Evolutionary conservation across 192 early-diverging fungal genomes (phyloP), one percentile per base, ranked within the genome.

Genomic region (Entophlyctis luteolus): DNA sequence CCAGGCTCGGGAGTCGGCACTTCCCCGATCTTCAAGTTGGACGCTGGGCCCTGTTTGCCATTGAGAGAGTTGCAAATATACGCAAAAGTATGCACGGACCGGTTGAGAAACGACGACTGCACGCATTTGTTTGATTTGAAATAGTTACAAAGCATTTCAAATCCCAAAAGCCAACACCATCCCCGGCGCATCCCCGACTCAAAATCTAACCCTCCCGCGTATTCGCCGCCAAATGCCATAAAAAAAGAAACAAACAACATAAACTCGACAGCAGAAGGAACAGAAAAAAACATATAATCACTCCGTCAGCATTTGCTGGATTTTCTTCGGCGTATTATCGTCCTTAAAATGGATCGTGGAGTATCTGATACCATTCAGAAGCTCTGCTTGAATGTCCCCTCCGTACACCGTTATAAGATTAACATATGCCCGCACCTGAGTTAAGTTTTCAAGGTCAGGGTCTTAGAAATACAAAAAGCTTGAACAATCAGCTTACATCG

Each of bases 281-380:
- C 22, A 48, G 50, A 49, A 49, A 48, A 49, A 63, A 14, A 42
- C 20, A 8, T 3, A 20, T 22, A 16, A 12, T 42, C 8, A n/a
- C 39, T 59, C 57, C 14, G 12, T 10, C 10, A 14, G 37, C 57
- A 59, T 59, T 66, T 23, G 55, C 63, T 33, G 6, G 2, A 66
- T 34, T 4, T n/a, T 32, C 60, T 89, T 90, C 37, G 92, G 89
- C 5, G 91, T 93, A 0, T 79, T 67, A 25, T 91, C 86, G 56
- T 90, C 85, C 70, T 92, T 92, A 27, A 94, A 75, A 72, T 93
- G 89, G 53, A 89, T 82, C 18, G 89, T 89, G 36, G 88, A 86
- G 68, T 86, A 93, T 63, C 86, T 77, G 57, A 94, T 68, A 6
- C 89, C 79, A 66, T 89, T 90, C 33, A 93, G 72, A 29, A 94